Base-by-base conservation (phyloP, 2,329 filamentous ascomycete species). In the Microthyrium microscopicum region DNA sequence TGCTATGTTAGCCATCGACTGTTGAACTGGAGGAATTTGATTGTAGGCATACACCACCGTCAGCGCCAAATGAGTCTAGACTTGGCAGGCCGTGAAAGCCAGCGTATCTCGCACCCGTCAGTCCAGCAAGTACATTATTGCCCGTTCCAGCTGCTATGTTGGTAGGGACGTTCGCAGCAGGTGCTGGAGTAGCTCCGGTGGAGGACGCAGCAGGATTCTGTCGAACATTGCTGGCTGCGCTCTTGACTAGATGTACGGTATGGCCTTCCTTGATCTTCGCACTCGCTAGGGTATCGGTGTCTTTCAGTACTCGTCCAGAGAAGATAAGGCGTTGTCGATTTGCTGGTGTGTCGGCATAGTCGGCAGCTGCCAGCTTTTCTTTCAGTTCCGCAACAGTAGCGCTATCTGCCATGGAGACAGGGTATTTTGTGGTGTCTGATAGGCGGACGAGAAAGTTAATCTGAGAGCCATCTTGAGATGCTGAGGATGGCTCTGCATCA, bases 211-310 rank as follows among this genome's bases (percentile, higher is more conserved):
- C 57, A 11, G 63, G 65, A 41, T 65, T 66, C 46, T 70, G 67
- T 37, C 66, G 64, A 40, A 66, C 67, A 47, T 91, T 93, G 67
- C 85, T 94, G 39, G 81, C 80, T 28, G 89, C 87, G 52, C 84
- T 91, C 65, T 92, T 94, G 48, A 98, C 89, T 47, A 98, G 70
- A 55, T 98, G 89, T 45, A 98, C 74, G 13, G 87, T 95, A 57
- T 95, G 89, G 42, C 85, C 84, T 42, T 82, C 68, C 66, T 94
- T 94, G 57, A 98, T 85, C 65, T 94, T 95, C 63, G 91, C 91
- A 36, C 73, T 72, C 42, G 68, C 73, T 27, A 98, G 62, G 0
- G 79, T 76, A 47, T 98, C 87, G 38, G 78, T 73, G 54, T 98
- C 89, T 64, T 95, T 98, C 61, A 98, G 73, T 40, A 98, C 87